Evolutionary conservation across 345 rosid species (phyloP), one percentile per base, ranked within the genome.

Genomic region (Isatis tinctoria): DNA sequence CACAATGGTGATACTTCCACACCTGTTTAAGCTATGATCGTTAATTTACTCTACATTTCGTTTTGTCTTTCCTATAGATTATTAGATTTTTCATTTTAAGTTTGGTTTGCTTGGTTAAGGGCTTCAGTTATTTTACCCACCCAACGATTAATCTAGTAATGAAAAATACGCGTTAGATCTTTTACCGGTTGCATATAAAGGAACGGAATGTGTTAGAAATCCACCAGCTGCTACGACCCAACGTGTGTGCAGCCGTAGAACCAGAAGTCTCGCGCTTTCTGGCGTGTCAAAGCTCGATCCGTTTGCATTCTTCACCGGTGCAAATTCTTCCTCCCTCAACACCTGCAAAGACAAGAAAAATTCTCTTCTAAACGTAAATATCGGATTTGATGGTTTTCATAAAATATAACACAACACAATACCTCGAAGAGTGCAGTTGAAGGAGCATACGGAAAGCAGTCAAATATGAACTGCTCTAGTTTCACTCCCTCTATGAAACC

Each of bases 201-300:
- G 99, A 65, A 92, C 97, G 2, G 99, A 92, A 83, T 96, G 99
- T 2, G 97, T 96, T 73, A 96, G 74, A 77, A 96, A 96, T 79
- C 99, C 99, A 22, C 98, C 99, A 22, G 99, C 99, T 47, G 97
- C 98, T 22, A 87, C 83, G 20, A 95, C 97, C 99, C 99, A 95
- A 53, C 97, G 97, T 60, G 87, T 67, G 60, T 92, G 97, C 35
- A 95, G 93, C 67, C 99, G 88, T 27, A 95, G 89, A 74, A 95
- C 89, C 70, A 92, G 88, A 36, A 95, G 83, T 44, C 82, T 81
- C 7, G 99, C 98, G 66, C 98, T 90, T 71, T 95, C 98, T 10
- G 98, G 99, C 22, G 99, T 95, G 80, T 95, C 99, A 16, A 73
- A 88, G 67, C 80, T 95, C 26, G 99, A 86, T 5, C 98, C 99